These are phyloP conservation scores for Cyclotella choctawhatcheeana DNA, from an alignment of 108 stramenopile genomes.

Conservation along the genomic window DNA sequence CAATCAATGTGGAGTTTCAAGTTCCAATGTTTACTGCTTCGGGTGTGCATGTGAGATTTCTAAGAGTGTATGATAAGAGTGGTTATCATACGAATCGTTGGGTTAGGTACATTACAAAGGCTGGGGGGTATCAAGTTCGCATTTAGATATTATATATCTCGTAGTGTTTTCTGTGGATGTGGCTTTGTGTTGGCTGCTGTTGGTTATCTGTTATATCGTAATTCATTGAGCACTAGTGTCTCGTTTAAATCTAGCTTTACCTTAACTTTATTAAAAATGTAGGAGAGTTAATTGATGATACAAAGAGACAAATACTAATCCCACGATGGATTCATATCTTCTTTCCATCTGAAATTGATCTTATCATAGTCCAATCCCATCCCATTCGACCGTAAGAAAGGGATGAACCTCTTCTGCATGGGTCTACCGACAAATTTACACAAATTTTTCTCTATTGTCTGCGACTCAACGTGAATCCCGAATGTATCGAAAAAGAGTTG, in stretches of 20 bases:
- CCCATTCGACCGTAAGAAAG: constrained; percentile 61
- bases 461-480: constrained; percentile 80
- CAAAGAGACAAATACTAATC: no score
- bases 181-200: background rate
- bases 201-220: background rate
- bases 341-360: constrained; percentile 9
- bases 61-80: constrained; percentile 98
- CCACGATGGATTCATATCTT: background rate
- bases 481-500: constrained; percentile 79
- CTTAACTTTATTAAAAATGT: no score
- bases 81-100: constrained; percentile 96
- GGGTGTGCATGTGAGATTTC: constrained; percentile 97
- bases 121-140: constrained; percentile 95
- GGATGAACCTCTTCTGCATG: constrained; percentile 76
- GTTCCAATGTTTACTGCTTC: constrained; percentile 98
- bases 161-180: no score
- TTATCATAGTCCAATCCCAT: constrained; percentile 67
- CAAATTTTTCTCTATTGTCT: constrained; percentile 76
- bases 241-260: background rate
- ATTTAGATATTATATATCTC: constrained; percentile 91
- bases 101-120: constrained; percentile 99
- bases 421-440: constrained; percentile 89
- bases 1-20: constrained; percentile 96
- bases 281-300: no score
- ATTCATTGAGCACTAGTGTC: background rate